phyloP scores from a whole-genome alignment of 2,329 filamentous ascomycete genomes.

The Aphanocladium album region DNA sequence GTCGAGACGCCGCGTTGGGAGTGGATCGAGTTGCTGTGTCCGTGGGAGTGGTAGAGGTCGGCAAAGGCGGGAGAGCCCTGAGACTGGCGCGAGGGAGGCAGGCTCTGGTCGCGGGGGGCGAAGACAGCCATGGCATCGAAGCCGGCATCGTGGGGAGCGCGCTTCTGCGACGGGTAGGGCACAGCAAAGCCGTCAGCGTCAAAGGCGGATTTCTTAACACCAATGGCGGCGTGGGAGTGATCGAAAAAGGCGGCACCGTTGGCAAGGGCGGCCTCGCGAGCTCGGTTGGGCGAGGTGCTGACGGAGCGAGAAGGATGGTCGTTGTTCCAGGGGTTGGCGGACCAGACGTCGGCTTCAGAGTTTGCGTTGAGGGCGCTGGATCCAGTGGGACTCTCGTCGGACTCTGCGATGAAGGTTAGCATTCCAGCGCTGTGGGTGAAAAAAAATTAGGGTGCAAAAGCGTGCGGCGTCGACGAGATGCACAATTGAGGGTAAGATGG shows the following conservation, averaged over 20 bases:
- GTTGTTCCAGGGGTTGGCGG: slow-evolving; percentile 54
- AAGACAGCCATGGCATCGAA: slow-evolving; percentile 32
- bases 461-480: not conserved
- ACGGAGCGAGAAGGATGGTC: slow-evolving; percentile 40
- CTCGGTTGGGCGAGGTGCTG: slow-evolving; percentile 55
- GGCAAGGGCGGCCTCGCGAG: slow-evolving; percentile 42
- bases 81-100: slow-evolving; percentile 52
- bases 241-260: slow-evolving; percentile 43
- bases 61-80: slow-evolving; percentile 37
- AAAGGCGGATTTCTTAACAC: slow-evolving; percentile 28
- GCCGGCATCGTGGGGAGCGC: slow-evolving; percentile 32
- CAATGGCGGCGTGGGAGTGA: slow-evolving; percentile 40
- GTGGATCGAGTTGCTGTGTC: slow-evolving; percentile 40
- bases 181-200: slow-evolving; percentile 21
- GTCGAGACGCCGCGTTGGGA: slow-evolving; percentile 41
- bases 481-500: not conserved
- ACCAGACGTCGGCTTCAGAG: slow-evolving; percentile 64
- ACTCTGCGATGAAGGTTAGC: slow-evolving; percentile 19
- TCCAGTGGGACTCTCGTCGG: slow-evolving; percentile 49
- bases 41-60: slow-evolving; percentile 32
- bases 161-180: slow-evolving; percentile 26
- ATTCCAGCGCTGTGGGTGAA: not conserved
- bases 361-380: slow-evolving; percentile 64
- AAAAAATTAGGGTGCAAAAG: not conserved
- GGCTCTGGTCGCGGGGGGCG: slow-evolving; percentile 44